Conservation (phyloP, 306 rosid species). For the Styphnolobium japonicum region DNA sequence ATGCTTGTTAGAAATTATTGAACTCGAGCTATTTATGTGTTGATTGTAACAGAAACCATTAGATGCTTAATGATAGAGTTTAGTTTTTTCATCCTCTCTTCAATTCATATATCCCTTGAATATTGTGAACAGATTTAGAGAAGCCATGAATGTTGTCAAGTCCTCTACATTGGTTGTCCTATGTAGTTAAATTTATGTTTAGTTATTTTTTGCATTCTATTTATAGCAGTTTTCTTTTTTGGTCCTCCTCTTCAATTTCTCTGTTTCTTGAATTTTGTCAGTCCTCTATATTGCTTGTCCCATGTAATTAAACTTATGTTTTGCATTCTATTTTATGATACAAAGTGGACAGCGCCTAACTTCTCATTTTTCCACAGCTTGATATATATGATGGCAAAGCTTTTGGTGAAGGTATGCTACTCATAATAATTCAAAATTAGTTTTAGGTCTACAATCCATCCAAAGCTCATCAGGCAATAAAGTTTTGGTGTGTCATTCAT, state of each 20-base stretch:
- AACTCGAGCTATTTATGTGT: not conserved
- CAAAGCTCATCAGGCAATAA: not conserved
- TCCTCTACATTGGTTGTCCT: not conserved
- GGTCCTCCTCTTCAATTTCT: not conserved
- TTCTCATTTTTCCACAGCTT: conserved; percentile 54
- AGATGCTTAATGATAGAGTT: not conserved
- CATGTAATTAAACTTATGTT: not conserved
- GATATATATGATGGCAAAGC: conserved; percentile 80
- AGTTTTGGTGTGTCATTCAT: not conserved
- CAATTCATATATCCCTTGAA: not conserved
- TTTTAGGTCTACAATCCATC: not conserved
- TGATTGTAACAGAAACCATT: not conserved
- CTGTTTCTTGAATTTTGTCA: not conserved
- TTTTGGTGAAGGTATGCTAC: conserved; percentile 69
- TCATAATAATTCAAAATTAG: conserved; percentile 4
- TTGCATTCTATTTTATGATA: not conserved
- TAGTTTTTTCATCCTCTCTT: not conserved
- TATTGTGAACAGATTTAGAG: not conserved
- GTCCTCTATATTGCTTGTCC: not conserved
- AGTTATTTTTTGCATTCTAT: not conserved
- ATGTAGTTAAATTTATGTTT: not conserved
- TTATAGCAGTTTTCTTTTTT: not conserved
- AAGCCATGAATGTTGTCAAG: not conserved
- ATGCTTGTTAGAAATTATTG: not conserved
- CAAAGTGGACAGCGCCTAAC: conserved; percentile 17